phyloP scores from a whole-genome alignment of 768 basidiomycete species.

The Lanmaoa rubissima region DNA sequence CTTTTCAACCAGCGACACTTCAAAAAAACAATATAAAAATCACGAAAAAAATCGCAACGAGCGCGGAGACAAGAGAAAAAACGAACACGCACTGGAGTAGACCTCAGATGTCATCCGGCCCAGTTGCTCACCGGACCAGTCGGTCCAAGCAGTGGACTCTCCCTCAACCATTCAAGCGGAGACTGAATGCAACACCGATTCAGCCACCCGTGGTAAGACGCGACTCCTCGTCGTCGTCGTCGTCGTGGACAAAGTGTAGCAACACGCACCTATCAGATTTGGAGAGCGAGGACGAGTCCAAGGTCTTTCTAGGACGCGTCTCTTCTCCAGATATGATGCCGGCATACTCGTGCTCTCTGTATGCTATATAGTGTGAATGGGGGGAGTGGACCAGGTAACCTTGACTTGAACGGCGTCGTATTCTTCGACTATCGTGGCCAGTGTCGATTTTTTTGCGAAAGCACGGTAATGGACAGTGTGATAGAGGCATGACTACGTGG shows the following conservation, averaged over 20 bases:
- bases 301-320: neutral
- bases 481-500: constrained; percentile 13
- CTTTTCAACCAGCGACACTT: constrained; percentile 28
- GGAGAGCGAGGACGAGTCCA: neutral
- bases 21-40: constrained; percentile 6
- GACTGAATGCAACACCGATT: neutral
- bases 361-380: neutral
- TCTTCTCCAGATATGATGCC: neutral
- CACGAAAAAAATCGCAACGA: neutral
- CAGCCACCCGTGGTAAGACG: constrained; percentile 5
- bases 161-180: constrained; percentile 15
- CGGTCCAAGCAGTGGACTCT: neutral
- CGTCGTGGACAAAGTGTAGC: constrained; percentile 4
- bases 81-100: neutral
- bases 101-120: neutral
- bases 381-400: neutral
- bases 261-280: neutral
- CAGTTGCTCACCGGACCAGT: constrained; percentile 17
- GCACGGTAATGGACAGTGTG: constrained; percentile 14
- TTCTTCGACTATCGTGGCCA: neutral
- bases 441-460: constrained; percentile 1
- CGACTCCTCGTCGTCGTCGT: constrained; percentile 2
- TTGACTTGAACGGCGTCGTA: neutral
- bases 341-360: neutral
- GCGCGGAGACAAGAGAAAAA: neutral